Percentiles rank a stretch among this genome's conserved stretches.
Conservation (phyloP, 345 rosid species). For the Durio zibethinus region DNA sequence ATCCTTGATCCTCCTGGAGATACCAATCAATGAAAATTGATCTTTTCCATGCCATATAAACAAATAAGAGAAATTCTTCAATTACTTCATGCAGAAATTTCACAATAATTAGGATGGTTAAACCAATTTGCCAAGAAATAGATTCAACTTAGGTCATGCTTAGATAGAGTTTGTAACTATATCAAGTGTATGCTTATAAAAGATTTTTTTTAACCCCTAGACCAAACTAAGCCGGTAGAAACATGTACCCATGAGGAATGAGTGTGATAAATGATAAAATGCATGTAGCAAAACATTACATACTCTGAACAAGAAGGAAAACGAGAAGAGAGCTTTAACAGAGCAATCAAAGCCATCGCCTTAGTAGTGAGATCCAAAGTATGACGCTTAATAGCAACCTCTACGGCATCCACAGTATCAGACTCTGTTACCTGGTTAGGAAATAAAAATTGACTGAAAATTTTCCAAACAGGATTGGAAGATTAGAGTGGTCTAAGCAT, state of each 20-base stretch:
- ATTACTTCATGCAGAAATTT: neutral
- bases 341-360: conserved; percentile 88
- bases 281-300: conserved; percentile 24
- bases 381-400: conserved; percentile 64
- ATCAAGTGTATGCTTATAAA: neutral
- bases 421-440: conserved; percentile 78
- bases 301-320: conserved; percentile 93
- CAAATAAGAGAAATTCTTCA: conserved; percentile 10
- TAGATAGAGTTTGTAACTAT: neutral
- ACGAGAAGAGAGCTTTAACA: conserved; percentile 92
- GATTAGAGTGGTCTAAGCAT: conserved; percentile 7
- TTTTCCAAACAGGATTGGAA: neutral
- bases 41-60: conserved; percentile 3
- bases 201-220: neutral
- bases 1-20: conserved; percentile 74
- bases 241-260: neutral
- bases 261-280: neutral
- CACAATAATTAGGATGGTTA: neutral
- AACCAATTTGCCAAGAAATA: neutral
- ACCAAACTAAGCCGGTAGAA: conserved; percentile 1
- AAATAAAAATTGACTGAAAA: conserved; percentile 13
- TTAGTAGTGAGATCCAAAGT: conserved; percentile 73
- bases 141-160: neutral
- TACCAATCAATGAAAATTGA: conserved; percentile 15
- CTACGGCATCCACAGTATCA: conserved; percentile 85